These are phyloP conservation scores for Simmondsia chinensis DNA, from an alignment of 148 eudicot species.

Conservation along the genomic window DNA sequence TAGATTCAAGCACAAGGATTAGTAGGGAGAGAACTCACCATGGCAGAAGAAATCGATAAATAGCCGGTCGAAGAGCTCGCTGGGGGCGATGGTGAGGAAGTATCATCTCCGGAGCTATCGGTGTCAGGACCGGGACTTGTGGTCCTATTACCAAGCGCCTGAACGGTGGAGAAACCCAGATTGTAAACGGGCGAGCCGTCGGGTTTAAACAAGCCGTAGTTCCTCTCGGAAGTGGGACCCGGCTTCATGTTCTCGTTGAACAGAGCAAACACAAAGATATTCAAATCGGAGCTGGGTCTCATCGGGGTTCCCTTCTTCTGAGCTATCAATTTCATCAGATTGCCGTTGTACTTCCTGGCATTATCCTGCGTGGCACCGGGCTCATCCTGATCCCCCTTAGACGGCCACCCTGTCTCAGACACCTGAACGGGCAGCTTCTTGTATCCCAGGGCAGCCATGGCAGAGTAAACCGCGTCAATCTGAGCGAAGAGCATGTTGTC, in stretches of 20 bases:
- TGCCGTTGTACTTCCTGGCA: constrained; percentile 77
- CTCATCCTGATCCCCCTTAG: constrained; percentile 76
- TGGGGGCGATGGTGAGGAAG: constrained; percentile 11
- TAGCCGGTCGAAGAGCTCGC: constrained; percentile 43
- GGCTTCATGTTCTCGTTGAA: constrained; percentile 93
- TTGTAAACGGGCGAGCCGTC: constrained; percentile 70
- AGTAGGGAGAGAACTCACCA: constrained; percentile 25
- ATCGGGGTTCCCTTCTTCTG: constrained; percentile 64
- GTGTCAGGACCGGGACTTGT: constrained; percentile 2
- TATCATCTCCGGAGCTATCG: not conserved
- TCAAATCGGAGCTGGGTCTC: constrained; percentile 53
- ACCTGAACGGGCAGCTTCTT: constrained; percentile 48
- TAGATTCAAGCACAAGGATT: too few species aligned
- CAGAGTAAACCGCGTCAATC: constrained; percentile 77
- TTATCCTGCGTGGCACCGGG: constrained; percentile 71
- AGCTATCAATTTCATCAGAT: constrained; percentile 45
- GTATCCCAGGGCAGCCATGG: constrained; percentile 39
- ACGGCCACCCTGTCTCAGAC: constrained; percentile 97
- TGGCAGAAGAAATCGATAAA: constrained; percentile 49
- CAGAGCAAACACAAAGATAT: constrained; percentile 66
- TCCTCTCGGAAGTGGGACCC: constrained; percentile 88
- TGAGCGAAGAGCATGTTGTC: constrained; percentile 89
- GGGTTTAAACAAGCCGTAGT: constrained; percentile 84
- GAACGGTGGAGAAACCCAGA: constrained; percentile 33
- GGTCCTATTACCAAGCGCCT: constrained; percentile 17